phyloP scores from a whole-genome alignment of 768 basidiomycete species.

The Symmetrospora coprosmae region DNA sequence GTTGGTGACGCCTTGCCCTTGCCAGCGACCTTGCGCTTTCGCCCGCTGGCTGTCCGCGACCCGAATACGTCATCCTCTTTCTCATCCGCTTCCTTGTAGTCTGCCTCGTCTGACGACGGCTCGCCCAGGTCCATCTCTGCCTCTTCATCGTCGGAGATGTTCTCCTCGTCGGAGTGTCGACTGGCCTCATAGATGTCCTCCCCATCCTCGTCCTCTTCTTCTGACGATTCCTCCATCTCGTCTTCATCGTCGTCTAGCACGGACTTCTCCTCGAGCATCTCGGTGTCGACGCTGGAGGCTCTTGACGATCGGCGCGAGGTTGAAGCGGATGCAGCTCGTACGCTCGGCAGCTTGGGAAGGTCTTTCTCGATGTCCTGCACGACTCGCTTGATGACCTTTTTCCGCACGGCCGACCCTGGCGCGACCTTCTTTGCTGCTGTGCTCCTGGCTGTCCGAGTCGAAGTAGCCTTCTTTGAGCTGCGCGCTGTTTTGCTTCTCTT shows the following conservation, averaged over 20 bases:
- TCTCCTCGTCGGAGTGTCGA: not conserved
- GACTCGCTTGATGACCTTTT: not conserved
- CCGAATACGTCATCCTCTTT: conserved; percentile 17
- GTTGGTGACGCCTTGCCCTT: too few relatives aligned
- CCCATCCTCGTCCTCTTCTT: not conserved
- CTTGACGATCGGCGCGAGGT: not conserved
- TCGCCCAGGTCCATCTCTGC: not conserved
- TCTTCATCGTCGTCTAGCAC: not conserved
- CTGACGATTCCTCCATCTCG: not conserved
- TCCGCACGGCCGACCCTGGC: not conserved
- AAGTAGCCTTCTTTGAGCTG: not conserved
- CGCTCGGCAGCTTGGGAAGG: not conserved
- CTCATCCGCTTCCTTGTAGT: not conserved
- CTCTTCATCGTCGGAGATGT: not conserved
- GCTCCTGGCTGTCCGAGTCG: not conserved
- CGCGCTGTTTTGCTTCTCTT: not conserved
- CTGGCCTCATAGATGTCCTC: not conserved
- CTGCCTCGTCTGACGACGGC: not conserved
- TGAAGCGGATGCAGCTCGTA: not conserved
- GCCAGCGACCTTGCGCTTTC: not conserved
- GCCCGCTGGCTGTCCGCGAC: conserved; percentile 4
- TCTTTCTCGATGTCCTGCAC: not conserved
- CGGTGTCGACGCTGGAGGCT: conserved; percentile 1
- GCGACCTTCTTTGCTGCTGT: not conserved
- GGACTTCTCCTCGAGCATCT: not conserved